These are phyloP conservation scores for Didymella pinodella DNA, from an alignment of 2,329 filamentous ascomycete species.

Conservation along the genomic window DNA sequence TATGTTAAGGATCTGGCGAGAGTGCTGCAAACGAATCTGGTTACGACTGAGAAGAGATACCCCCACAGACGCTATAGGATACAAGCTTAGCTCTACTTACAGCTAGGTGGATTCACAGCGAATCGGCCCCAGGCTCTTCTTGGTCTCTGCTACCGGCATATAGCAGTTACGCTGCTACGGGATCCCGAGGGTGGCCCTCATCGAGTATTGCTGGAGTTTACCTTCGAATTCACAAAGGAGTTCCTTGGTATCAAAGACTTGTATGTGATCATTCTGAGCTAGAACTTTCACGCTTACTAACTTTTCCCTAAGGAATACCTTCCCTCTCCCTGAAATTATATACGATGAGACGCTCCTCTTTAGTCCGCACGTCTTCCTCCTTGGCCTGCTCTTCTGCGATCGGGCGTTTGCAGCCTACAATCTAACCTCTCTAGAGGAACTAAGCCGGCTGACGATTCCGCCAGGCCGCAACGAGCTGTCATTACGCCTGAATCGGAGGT, in stretches of 20 bases:
- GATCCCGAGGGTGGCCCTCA: conserved; percentile 17
- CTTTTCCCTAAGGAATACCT: background rate
- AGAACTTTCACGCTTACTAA: background rate
- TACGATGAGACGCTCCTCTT: conserved; percentile 45
- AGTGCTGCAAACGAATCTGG: conserved; percentile 33
- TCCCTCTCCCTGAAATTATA: conserved; percentile 30
- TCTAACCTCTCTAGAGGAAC: background rate
- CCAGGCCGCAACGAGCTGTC: background rate
- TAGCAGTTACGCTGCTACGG: conserved; percentile 16
- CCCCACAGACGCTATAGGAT: conserved; percentile 25
- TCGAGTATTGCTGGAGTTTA: conserved; percentile 21
- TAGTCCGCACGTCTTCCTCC: conserved; percentile 43
- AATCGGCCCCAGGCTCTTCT: conserved; percentile 8
- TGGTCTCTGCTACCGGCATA: conserved; percentile 17
- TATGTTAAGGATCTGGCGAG: conserved; percentile 26
- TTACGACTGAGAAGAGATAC: conserved; percentile 27
- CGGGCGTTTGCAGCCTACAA: conserved; percentile 39
- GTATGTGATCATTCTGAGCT: background rate
- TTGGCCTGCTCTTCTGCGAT: conserved; percentile 46
- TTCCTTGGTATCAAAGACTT: conserved; percentile 6
- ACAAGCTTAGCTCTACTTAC: conserved; percentile 27
- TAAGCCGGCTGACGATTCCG: background rate
- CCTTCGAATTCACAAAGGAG: conserved; percentile 16
- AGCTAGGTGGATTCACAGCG: conserved; percentile 27
- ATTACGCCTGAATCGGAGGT: background rate